Conservation (phyloP, 345 rosid species). For the Salix purpurea region DNA sequence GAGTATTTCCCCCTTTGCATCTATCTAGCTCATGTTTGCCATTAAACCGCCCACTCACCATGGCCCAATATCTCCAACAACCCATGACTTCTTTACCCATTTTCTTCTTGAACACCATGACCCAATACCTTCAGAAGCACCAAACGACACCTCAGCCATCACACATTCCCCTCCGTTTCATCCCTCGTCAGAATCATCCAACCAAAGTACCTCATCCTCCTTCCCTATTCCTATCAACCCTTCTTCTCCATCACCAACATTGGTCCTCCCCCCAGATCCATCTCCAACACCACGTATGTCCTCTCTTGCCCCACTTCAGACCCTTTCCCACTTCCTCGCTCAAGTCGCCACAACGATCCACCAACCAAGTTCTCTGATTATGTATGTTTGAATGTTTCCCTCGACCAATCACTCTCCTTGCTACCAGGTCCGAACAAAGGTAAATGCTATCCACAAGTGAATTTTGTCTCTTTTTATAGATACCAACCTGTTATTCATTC, state of each 20-base stretch:
- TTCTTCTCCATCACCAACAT: too few relatives aligned
- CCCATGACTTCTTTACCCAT: too few relatives aligned
- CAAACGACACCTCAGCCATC: too few relatives aligned
- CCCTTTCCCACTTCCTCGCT: background rate
- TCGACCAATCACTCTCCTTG: background rate
- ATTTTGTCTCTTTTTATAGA: background rate
- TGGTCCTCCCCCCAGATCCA: fast-evolving
- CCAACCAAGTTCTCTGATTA: background rate
- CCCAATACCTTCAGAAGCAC: too few relatives aligned
- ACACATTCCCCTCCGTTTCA: too few relatives aligned
- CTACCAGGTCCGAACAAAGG: background rate
- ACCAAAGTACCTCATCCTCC: too few relatives aligned
- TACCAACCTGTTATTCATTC: background rate
- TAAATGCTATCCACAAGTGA: background rate
- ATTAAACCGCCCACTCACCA: too few relatives aligned
- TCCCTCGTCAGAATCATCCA: too few relatives aligned
- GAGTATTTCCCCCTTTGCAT: background rate
- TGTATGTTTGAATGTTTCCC: background rate
- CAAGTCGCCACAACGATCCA: background rate
- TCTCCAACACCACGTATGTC: too few relatives aligned
- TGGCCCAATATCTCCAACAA: fast-evolving
- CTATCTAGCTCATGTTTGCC: fast-evolving
- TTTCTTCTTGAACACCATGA: too few relatives aligned
- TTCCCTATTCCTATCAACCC: background rate
- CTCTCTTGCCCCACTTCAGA: too few relatives aligned